Base-by-base conservation (phyloP, 2,329 filamentous ascomycete genomes). In the Penicillium sp. region DNA sequence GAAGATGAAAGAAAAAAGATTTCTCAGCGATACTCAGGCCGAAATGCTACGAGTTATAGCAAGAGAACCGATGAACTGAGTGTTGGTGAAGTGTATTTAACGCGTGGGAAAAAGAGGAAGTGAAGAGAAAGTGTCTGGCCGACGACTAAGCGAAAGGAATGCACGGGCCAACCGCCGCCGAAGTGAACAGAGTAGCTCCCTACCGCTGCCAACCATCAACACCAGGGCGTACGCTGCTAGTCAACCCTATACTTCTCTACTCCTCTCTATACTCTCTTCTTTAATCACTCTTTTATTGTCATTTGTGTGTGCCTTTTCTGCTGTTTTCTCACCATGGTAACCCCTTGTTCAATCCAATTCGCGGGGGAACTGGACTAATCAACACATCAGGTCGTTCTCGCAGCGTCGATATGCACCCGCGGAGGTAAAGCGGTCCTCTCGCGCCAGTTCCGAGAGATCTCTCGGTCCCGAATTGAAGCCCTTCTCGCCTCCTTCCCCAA, bases 401-500 rank as follows among this genome's bases (percentile, higher is more conserved):
- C 93, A 78, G 94, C 94, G 72, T 97, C 94, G 72, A 97, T 99
- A 82, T 97, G 93, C 81, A 99, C 95, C 76, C 88, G 94, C 69
- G 94, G 94, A 76, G 94, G 94, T 76, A 99, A 99, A 84, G 91
- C 93, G 78, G 93, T 99, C 73, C 89, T 99, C 77, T 97, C 94
- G 65, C 89, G 95, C 72, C 92, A 97, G 80, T 99, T 99, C 78
- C 88, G 93, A 69, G 93, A 97, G 81, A 97, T 99, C 86, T 90
- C 93, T 77, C 87, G 94, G 75, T 97, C 95, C 50, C 87, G 95
- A 74, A 93, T 99, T 73, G 95, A 99, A 82, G 94, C 90, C 56
- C 87, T 99, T 57, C 89, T 99, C 57, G 94, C 95, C 64, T 96
- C 93, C 10, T 97, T 99, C 74, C 95, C 94, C 56, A 99, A 99